These are phyloP conservation scores for Camellia granthamiana DNA, from an alignment of 148 eudicot genomes.

Conservation along the genomic window DNA sequence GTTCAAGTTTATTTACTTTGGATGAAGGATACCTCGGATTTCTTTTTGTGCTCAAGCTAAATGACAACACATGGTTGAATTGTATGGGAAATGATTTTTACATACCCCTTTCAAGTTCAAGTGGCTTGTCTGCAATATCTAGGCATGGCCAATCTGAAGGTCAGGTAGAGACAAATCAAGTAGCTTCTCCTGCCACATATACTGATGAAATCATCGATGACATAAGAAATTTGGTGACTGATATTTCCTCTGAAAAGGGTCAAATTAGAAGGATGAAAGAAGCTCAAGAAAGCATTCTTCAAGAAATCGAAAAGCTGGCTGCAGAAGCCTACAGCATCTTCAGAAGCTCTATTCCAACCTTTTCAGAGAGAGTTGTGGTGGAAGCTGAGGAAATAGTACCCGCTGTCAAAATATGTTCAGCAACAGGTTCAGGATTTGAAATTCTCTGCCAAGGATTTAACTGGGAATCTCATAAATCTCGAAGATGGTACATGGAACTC, in stretches of 20 bases:
- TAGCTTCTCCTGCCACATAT: constrained; percentile 37
- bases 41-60: constrained; percentile 72
- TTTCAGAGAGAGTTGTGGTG: constrained; percentile 35
- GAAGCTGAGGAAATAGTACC: constrained; percentile 47
- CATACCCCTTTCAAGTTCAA: constrained; percentile 50
- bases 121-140: constrained; percentile 19
- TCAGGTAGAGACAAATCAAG: constrained; percentile 34
- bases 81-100: constrained; percentile 73
- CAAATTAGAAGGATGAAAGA: constrained; percentile 66
- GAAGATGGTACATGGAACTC: constrained; percentile 88
- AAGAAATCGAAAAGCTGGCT: constrained; percentile 94
- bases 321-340: constrained; percentile 95
- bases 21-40: constrained; percentile 54
- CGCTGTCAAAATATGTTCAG: constrained; percentile 46
- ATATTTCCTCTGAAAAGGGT: constrained; percentile 62
- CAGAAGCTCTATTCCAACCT: constrained; percentile 57
- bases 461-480: constrained; percentile 97
- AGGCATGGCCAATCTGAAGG: constrained; percentile 22
- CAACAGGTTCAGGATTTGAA: constrained; percentile 91
- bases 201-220: constrained; percentile 73
- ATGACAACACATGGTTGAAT: constrained; percentile 75
- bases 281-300: constrained; percentile 81
- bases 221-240: constrained; percentile 66
- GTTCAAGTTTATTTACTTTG: constrained; percentile 53
- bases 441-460: constrained; percentile 94